A percentile compares a stretch with the other conserved stretches of the same genome.
Conservation (phyloP, 116 monocot genomes). For the Papilionanthe hybrid region DNA sequence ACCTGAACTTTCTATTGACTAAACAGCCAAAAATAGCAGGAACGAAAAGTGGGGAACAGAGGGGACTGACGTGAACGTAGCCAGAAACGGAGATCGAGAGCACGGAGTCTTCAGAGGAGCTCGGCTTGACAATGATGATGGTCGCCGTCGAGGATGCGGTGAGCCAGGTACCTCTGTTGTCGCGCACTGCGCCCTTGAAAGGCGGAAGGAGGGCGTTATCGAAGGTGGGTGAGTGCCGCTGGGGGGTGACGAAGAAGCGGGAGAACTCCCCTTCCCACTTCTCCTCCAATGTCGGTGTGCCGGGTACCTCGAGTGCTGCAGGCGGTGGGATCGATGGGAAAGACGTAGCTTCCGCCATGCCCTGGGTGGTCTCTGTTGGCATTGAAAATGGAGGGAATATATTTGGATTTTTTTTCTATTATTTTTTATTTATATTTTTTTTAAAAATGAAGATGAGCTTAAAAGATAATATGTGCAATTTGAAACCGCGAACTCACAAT, state of each 20-base stretch:
- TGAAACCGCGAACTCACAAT: no score
- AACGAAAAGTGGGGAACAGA: not conserved
- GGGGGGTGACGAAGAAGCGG: constrained; percentile 53
- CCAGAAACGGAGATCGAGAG: constrained; percentile 37
- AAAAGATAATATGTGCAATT: no score
- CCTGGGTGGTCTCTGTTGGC: not conserved
- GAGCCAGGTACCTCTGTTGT: constrained; percentile 48
- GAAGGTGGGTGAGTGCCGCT: not conserved
- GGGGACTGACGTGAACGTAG: constrained; percentile 30
- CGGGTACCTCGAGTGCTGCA: not conserved
- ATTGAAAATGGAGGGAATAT: not conserved
- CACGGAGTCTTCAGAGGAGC: constrained; percentile 7
- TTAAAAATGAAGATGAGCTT: no score
- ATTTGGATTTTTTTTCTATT: no score
- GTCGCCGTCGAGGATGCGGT: constrained; percentile 31
- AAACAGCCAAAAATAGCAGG: no score
- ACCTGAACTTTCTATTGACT: not conserved
- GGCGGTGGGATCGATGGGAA: not conserved
- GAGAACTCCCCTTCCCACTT: constrained; percentile 62
- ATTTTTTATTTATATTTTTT: no score
- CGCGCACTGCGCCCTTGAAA: constrained; percentile 9
- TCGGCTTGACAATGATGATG: constrained; percentile 25
- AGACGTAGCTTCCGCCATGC: constrained; percentile 1
- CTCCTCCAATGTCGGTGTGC: not conserved
- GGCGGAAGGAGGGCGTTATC: constrained; percentile 16